Evolutionary conservation across 495 filamentous ascomycete species (phyloP).

Genomic region (Talaromyces stipitatus): DNA sequence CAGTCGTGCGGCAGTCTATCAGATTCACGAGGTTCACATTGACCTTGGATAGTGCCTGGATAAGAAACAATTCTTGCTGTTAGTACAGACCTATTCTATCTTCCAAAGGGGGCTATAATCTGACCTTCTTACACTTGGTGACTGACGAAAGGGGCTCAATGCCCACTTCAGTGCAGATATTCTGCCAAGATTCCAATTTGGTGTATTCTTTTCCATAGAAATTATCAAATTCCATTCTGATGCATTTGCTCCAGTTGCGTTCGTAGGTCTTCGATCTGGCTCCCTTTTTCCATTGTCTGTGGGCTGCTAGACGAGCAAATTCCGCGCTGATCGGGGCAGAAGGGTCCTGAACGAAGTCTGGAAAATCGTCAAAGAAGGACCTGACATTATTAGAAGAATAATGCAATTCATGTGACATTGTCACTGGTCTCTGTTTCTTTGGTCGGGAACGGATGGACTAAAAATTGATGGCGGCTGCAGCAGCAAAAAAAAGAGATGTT

Average conservation of each 20-base stretch:
- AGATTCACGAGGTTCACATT: constrained; percentile 48
- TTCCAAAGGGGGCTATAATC: background rate
- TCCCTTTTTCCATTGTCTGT: constrained; percentile 14
- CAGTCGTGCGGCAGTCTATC: constrained; percentile 32
- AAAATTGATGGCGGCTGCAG: too few relatives aligned
- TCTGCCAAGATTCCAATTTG: constrained; percentile 18
- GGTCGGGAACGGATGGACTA: too few relatives aligned
- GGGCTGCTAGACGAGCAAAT: constrained; percentile 15
- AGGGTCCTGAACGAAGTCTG: constrained; percentile 7
- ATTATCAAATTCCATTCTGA: constrained; percentile 14
- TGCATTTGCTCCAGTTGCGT: constrained; percentile 14
- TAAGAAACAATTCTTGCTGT: background rate
- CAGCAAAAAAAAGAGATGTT: too few relatives aligned
- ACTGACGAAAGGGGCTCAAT: constrained; percentile 22
- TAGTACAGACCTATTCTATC: background rate
- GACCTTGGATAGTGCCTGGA: constrained; percentile 15
- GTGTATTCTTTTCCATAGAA: constrained; percentile 11
- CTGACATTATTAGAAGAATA: background rate
- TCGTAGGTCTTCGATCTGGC: constrained; percentile 11
- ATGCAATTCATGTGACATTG: background rate
- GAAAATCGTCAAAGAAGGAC: constrained; percentile 14
- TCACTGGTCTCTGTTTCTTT: background rate
- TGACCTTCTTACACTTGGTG: constrained; percentile 34
- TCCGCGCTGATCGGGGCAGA: constrained; percentile 9
- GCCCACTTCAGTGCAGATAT: constrained; percentile 25